Evolutionary conservation across 192 early-diverging fungal genomes (phyloP).

Genomic region (Podochytrium sp.): DNA sequence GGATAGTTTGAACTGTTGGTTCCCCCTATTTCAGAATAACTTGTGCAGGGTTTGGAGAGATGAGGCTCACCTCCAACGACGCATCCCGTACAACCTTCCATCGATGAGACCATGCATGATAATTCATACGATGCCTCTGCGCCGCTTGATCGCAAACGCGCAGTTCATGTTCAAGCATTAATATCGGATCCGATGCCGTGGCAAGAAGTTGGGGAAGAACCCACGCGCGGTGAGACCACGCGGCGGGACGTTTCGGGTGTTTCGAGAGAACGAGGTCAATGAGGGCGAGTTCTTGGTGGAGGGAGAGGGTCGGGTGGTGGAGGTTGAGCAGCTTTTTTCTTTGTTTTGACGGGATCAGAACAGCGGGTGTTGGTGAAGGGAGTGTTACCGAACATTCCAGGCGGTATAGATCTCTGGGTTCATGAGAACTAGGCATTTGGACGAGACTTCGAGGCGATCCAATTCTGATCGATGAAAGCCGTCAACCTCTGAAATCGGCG

Average conservation of each 20-base stretch:
- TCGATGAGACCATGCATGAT: slow-evolving; percentile 31
- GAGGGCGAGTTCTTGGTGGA: slow-evolving; percentile 12
- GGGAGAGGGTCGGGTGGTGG: neutral
- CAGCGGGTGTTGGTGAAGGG: neutral
- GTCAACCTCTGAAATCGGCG: no score
- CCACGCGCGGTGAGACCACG: slow-evolving; percentile 22
- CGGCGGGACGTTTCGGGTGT: slow-evolving; percentile 24
- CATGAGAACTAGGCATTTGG: neutral
- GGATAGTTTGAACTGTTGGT: slow-evolving; percentile 4
- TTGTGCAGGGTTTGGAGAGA: no score
- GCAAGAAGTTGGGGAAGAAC: neutral
- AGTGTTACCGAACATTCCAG: slow-evolving; percentile 19
- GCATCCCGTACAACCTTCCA: slow-evolving; percentile 18
- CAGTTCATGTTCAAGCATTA: neutral
- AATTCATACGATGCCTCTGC: slow-evolving; percentile 27
- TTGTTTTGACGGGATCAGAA: neutral
- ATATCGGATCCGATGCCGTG: neutral
- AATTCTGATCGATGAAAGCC: neutral
- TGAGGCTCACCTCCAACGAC: neutral
- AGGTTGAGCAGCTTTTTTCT: slow-evolving; percentile 4
- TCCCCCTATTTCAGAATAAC: no score
- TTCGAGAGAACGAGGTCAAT: slow-evolving; percentile 25
- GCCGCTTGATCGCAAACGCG: slow-evolving; percentile 21
- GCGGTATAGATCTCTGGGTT: slow-evolving; percentile 29
- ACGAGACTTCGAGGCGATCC: neutral